Evolutionary conservation across 2,329 filamentous ascomycete genomes (phyloP), one percentile per base, ranked within the genome.

Genomic region (Claviceps maximensis): DNA sequence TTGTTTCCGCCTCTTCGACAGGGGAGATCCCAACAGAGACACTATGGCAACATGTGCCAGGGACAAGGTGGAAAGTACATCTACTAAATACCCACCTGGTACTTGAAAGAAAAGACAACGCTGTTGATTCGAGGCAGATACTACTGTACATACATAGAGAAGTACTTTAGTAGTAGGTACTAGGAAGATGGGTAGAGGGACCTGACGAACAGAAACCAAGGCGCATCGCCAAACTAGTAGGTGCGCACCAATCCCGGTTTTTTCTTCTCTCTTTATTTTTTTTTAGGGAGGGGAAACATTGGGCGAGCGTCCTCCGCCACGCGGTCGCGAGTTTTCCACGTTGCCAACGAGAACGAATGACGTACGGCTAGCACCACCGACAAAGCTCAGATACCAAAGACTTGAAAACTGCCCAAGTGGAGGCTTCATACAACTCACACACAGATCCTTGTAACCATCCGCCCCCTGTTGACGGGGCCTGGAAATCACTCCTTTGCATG

Each of bases 351-450:
- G n/a, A n/a, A n/a, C n/a, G n/a, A n/a, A n/a, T n/a, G n/a, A n/a
- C n/a, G n/a, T n/a, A n/a, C n/a, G n/a, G n/a, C n/a, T n/a, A n/a
- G n/a, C n/a, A n/a, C 8, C 25, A 31, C 27, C 45, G 6, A 47
- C 3, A 31, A 31, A 23, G 4, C 21, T 17, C 5, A 9, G 33
- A 12, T 17, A 13, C 15, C 29, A 46, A 27, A 49, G n/a, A 31
- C 36, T 38, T 56, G 54, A 56, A 56, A 56, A 56, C 52, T 19
- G 23, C 9, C 54, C 25, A 44, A 38, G 49, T 52, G 49, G 47
- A 41, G 12, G 8, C 42, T 23, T 36, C 21, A 21, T 33, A 25
- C 23, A 29, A 46, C 25, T 29, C 25, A 29, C 15, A 27, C 44
- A 46, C 44, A 29, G 25, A 12, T 29, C 44, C 44, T n/a, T 46